These are phyloP conservation scores for Cercospora sojina DNA, from an alignment of 2,329 filamentous ascomycete species.

Conservation along the genomic window DNA sequence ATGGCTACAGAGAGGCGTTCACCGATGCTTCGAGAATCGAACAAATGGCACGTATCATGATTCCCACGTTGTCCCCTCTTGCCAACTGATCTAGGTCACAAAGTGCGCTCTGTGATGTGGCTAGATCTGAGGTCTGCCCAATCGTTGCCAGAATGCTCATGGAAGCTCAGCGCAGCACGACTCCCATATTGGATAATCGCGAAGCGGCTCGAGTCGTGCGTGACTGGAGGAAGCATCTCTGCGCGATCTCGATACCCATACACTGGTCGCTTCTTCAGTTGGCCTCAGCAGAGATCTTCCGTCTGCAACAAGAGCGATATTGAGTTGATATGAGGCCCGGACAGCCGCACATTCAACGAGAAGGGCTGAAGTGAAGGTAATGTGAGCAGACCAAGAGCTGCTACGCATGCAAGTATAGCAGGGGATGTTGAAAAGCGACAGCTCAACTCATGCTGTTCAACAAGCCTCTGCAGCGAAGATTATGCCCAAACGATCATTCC, in stretches of 20 bases:
- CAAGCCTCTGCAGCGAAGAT: neutral
- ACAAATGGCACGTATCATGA: conserved; percentile 11
- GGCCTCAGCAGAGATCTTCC: neutral
- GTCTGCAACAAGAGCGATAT: neutral
- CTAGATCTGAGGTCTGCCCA: neutral
- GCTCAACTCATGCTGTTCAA: neutral
- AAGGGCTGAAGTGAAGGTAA: neutral
- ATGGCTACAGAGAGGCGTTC: conserved; percentile 4
- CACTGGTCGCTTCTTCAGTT: neutral
- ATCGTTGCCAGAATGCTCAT: neutral
- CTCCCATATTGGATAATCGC: neutral
- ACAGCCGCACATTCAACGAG: neutral
- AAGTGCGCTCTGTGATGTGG: neutral
- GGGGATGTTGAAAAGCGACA: neutral
- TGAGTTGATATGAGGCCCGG: neutral
- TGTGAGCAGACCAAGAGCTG: neutral
- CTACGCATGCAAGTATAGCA: neutral
- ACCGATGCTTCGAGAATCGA: neutral
- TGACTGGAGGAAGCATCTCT: neutral
- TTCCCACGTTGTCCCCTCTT: neutral
- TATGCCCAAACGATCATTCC: neutral
- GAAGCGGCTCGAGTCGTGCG: neutral
- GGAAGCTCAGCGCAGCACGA: neutral
- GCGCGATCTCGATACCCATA: neutral
- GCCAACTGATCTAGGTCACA: neutral